Evolutionary conservation across 1,139 yeast species (phyloP), one percentile per base, ranked within the genome.

Genomic region (Debaryomycetaceae sp.): DNA sequence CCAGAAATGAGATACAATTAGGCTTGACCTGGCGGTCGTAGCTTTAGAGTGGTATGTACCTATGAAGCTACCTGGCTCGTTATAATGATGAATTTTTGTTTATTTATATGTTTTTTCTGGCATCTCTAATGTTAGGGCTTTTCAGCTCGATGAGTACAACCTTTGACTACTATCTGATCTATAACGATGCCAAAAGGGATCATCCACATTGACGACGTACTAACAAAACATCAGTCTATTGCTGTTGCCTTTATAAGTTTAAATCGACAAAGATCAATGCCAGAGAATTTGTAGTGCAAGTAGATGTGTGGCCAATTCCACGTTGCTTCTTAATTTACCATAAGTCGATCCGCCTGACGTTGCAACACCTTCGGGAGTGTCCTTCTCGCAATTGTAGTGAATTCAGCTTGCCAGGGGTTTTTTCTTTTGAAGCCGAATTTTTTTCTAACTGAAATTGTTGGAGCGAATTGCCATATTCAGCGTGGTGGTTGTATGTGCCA

Each of bases 101-200:
- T 47, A 40, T 41, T 43, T 41, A 46, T 59, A 61, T 65, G 72
- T 74, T 74, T 73, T 70, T 73, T 75, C 81, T 75, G 81, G 80
- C 81, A 75, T 74, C 80, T 75, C 80, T 74, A 75, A 73, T 75
- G 75, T 73, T 73, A 75, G 79, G 54, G 72, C 75, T 61, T 51
- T 49, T 50, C 57, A 56, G 74, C 66, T 71, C 78, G 61, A 70
- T 73, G 80, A 73, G 60, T 74, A 64, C 71, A 73, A 71, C 71
- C 56, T 45, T 67, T 63, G 73, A 68, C 72, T 53, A 58, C 46
- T 60, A 66, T 69, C 77, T 69, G 76, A 71, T 58, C 29, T 19
- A 16, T 18, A 24, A 12, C 22, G n/a, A n/a, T n/a, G n/a, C 22
- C 16, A 21, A 20, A 14, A 12, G 31, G 18, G 23, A 26, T 16